A percentile compares a stretch with the other conserved stretches of the same genome.
These are phyloP conservation scores for Corymbia calophylla DNA, from an alignment of 441 rosid species.

Conservation along the genomic window DNA sequence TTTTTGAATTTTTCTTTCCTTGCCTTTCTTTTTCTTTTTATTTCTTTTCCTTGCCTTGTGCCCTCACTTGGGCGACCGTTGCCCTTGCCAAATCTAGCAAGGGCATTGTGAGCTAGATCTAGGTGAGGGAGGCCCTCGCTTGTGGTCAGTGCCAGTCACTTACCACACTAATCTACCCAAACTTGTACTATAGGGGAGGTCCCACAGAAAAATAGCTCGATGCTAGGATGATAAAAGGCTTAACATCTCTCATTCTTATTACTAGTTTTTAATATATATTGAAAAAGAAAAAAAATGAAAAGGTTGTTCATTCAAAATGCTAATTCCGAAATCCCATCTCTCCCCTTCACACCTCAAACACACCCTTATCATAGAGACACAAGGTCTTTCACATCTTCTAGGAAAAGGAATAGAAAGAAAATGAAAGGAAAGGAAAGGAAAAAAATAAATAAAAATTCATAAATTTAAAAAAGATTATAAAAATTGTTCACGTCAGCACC, in stretches of 20 bases:
- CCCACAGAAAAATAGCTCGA: background rate
- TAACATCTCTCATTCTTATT: background rate
- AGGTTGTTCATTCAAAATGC: background rate
- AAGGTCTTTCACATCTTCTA: too few relatives aligned
- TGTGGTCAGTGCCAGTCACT: accelerated
- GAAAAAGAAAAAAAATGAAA: background rate
- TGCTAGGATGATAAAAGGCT: background rate
- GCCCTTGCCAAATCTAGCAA: background rate
- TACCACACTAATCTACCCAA: background rate
- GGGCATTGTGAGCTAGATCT: background rate
- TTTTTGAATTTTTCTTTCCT: background rate
- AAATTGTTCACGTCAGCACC: too few relatives aligned
- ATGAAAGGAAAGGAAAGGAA: too few relatives aligned
- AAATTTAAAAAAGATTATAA: too few relatives aligned
- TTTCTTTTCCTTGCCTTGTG: background rate
- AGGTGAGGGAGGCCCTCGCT: background rate
- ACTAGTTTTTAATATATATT: background rate
- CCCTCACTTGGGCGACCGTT: accelerated
- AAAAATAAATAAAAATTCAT: too few relatives aligned
- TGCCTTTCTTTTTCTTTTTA: background rate
- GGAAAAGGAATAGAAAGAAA: too few relatives aligned
- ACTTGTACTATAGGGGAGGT: background rate
- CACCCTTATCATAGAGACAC: too few relatives aligned
- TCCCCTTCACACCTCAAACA: background rate
- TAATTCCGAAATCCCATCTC: background rate